A percentile compares a stretch with the other conserved stretches of the same genome.
Evolutionary conservation across 1,139 yeast species (phyloP).

Genomic region (Sugiyamaella grinbergsii): DNA sequence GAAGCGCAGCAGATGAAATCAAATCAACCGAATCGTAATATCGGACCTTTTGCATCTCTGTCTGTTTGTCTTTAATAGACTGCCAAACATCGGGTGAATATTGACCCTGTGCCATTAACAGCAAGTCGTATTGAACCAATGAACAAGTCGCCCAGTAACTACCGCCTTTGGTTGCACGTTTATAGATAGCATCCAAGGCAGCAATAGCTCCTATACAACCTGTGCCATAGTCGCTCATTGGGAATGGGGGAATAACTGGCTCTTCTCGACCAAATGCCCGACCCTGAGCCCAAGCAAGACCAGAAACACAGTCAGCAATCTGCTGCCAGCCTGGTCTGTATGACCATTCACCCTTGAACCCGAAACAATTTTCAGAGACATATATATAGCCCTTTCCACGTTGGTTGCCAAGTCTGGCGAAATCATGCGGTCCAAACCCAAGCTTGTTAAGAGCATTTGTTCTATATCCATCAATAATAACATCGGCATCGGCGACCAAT

Average conservation of each 20-base stretch:
- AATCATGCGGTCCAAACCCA: constrained; percentile 40
- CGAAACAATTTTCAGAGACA: constrained; percentile 45
- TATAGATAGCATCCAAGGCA: constrained; percentile 39
- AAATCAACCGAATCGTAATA: constrained; percentile 43
- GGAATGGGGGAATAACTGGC: constrained; percentile 45
- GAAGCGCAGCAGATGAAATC: constrained; percentile 40
- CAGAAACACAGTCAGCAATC: constrained; percentile 44
- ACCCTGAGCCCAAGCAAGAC: constrained; percentile 45
- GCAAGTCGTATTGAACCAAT: constrained; percentile 42
- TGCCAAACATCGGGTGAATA: constrained; percentile 39
- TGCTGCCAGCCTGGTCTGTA: constrained; percentile 47
- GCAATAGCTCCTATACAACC: constrained; percentile 45
- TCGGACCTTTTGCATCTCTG: constrained; percentile 32
- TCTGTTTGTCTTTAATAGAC: constrained; percentile 31
- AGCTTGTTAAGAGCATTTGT: constrained; percentile 40
- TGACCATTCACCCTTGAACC: constrained; percentile 42
- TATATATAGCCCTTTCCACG: constrained; percentile 43
- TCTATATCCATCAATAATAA: constrained; percentile 43
- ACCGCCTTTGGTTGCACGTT: constrained; percentile 41
- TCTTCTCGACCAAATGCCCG: constrained; percentile 40
- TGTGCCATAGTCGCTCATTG: constrained; percentile 45
- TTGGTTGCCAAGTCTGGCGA: constrained; percentile 36
- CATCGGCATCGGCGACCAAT: constrained; percentile 41
- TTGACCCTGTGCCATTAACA: constrained; percentile 40
- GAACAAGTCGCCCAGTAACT: constrained; percentile 44